Base-by-base conservation (phyloP, 208 protist genomes). In the Crithidia bombi region DNA sequence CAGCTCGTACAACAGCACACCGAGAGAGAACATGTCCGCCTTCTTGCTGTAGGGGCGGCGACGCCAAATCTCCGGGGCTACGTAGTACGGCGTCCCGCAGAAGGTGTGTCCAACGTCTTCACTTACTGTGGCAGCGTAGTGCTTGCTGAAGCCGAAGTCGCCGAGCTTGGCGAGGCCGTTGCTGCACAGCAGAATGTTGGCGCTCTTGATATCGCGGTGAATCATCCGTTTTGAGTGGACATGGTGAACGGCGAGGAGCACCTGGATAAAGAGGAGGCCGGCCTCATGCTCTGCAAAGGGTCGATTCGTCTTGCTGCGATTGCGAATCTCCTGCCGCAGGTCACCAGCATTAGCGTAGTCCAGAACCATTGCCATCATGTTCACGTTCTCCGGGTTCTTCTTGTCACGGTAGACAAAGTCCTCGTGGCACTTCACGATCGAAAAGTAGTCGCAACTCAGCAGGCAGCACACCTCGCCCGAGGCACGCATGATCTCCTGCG, bases 1-100 rank as follows among this genome's bases (percentile, higher is more conserved):
- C 68, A 97, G 54, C 69, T 97, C 92, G 78, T 95, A 95, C 51
- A 97, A 76, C 1, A 95, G 66, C 11, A 91, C 87, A 38, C 92
- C 92, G 21, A 98, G 75, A 9, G 91, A 88, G 84, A 97, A 98
- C 73, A 98, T 85, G 72, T 98, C 96, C 14, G 80, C 78, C 82
- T 98, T 98, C 69, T 91, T 89, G 76, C 94, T 91, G 75, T 98
- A 98, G n/a, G 89, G 88, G 55, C 91, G 85, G 57, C 92, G 76
- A 35, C 87, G 82, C 83, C 89, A 98, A 41, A 98, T 87, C 79
- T 98, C 94, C 17, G 96, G 96, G 12, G 91, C 82, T 38, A 98
- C 68, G 79, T 98, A 98, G 75, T 96, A 95, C 39, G 95, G 92
- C 33, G 90, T 95, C 46, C 91, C 93, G 58, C 83, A 89, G 74